Conservation (phyloP, 495 filamentous ascomycete genomes). For the Penicillium mononematosum region DNA sequence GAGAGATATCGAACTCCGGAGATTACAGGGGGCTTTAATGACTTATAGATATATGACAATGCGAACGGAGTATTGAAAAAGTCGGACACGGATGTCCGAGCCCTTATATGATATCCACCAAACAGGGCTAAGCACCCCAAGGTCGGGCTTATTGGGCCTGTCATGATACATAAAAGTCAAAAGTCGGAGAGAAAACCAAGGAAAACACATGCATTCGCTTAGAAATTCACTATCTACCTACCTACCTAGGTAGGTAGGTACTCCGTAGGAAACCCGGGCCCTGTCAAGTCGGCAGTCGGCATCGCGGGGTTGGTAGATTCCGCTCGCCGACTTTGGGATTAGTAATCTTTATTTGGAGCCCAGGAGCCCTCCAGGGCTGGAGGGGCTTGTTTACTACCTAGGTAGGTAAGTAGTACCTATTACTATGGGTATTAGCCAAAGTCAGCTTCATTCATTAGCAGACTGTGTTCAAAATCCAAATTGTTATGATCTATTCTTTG, state of each 20-base stretch:
- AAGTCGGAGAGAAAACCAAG: background rate
- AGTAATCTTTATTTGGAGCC: conserved; percentile 1
- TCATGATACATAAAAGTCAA: background rate
- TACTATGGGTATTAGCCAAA: background rate
- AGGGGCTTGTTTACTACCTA: no score
- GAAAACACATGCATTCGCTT: conserved; percentile 10
- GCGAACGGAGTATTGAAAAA: background rate
- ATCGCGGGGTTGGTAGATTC: conserved; percentile 2
- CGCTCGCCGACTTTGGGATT: conserved; percentile 7
- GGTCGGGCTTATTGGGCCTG: background rate
- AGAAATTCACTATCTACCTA: background rate
- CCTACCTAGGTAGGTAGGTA: no score
- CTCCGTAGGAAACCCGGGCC: no score
- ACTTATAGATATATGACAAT: no score
- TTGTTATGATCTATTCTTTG: conserved; percentile 8
- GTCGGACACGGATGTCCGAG: background rate
- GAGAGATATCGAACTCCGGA: background rate
- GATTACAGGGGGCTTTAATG: no score
- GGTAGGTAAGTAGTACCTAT: no score
- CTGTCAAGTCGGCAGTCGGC: conserved; percentile 3
- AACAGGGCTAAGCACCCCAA: background rate
- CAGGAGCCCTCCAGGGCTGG: no score
- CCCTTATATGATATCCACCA: background rate
- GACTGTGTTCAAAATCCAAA: no score
- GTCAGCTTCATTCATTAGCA: no score